Base-by-base conservation (phyloP, 2,329 filamentous ascomycete species). In the Phaeosphaeriaceae sp. region DNA sequence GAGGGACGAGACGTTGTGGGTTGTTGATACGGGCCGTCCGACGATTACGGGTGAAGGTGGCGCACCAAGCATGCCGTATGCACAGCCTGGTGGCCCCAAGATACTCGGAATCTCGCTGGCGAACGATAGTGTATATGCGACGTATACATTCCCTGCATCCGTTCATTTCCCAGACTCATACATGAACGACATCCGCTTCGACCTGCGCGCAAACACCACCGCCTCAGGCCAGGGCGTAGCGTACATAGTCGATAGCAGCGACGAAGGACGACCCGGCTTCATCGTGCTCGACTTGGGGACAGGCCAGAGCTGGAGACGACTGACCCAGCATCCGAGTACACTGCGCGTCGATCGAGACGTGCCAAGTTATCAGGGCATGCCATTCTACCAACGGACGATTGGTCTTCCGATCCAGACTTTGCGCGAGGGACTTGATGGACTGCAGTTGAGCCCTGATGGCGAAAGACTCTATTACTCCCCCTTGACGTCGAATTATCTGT, bases 161-260 rank as follows among this genome's bases (percentile, higher is more conserved):
- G 80, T 83, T 2, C 80, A 80, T 7, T 81, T 76, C 54, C 61
- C 80, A 15, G 80, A 82, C 61, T 81, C 77, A 17, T 86, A 86
- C 61, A 77, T 84, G 36, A 85, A 85, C 66, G 84, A 85, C 60
- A 75, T 85, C 10, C 81, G 84, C 50, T 82, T 86, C 69, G 83
- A 86, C 62, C 75, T 84, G 17, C 77, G 79, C 13, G 51, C 79
- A 1, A 65, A 67, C 22, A 31, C 82, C 7, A 80, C 80, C 0
- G 58, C 69, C 17, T 75, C 76, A 2, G 82, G 82, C 3, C 62
- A 79, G 25, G 83, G 83, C 19, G 65, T 84, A 11, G 83, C 82
- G 0, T 86, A 86, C 66, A 84, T 85, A 64, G 85, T 82, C 20
- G 84, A 85, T 62, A 81, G 78, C 33, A 80, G 76, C 47, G 65